Base-by-base conservation (phyloP, 1,284 basidiomycete species). In the Fistulina hepatica region DNA sequence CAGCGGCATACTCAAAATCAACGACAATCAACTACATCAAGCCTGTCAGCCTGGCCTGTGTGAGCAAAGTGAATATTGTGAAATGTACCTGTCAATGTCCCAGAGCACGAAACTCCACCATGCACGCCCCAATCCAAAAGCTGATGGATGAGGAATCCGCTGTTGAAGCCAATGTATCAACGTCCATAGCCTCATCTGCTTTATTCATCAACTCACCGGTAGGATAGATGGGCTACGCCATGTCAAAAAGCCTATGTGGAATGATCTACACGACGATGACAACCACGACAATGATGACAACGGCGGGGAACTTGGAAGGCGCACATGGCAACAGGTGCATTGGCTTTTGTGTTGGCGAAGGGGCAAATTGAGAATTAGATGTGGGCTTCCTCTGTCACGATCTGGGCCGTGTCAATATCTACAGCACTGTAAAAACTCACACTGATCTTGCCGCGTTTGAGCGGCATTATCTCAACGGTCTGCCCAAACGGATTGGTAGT, bases 1-100 rank as follows among this genome's bases (percentile, higher is more conserved):
- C 81, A 0, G 80, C 71, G 6, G 91, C 88, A 53, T 95, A 97
- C 61, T 97, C 92, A 55, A 94, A 95, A 60, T 95, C 91, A 46
- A 95, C 86, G 24, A 95, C 88, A 53, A 93, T 85, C 49, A 93
- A 79, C 83, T 90, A 50, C 37, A 32, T 20, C 21, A 42, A 33
- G 16, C 42, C 8, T 5, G 22, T 40, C 19, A 44, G 26, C 4
- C 26, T 24, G 31, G 9, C n/a, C n/a, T n/a, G n/a, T n/a, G n/a
- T n/a, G 26, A 33, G 19, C 36, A 28, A 31, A 37, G 34, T 16
- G 20, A 15, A 17, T 31, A 23, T 24, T 15, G 34, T 36, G 26
- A 32, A 16, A 50, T 69, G 48, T 49, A 82, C 81, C 66, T 81
- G 77, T 40, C 71, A 72, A 54, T 84, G 81, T 36, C 73, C 69